Base-by-base conservation (phyloP, 2,329 filamentous ascomycete genomes). In the Karstenula rhodostoma region DNA sequence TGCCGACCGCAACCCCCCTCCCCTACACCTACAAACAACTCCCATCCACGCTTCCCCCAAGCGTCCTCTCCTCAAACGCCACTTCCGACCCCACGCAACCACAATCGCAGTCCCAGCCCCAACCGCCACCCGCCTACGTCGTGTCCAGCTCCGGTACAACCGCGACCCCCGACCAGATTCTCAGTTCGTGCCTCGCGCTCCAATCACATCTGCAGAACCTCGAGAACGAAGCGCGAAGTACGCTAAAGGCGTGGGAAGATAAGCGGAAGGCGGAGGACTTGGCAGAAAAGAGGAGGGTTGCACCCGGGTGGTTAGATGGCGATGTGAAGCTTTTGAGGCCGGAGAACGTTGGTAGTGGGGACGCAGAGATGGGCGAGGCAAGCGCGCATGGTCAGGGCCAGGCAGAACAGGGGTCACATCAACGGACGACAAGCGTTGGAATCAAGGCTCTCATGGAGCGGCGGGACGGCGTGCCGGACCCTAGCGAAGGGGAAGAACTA, bases 11-110 rank as follows among this genome's bases (percentile, higher is more conserved):
- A 27, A 91, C 94, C 22, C 97, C 94, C 0, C 87, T 99, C 8
- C 94, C 95, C 25, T 98, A 98, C 82, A 96, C 93, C 69, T 98
- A 97, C 85, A 94, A 94, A 76, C 86, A 89, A 12, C 90, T 98
- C 74, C 92, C 94, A 0, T 94, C 93, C 0, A 91, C 93, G 2
- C 87, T 98, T 0, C 94, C 95, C 0, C 88, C 88, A 1, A 91
- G 91, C 1, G 84, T 87, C 35, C 86, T 88, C 8, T 84, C 85
- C 60, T 81, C 59, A 73, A 48, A 78, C 67, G 74, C 50, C 44
- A 35, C 56, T 55, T 58, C 40, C 47, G 35, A 33, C 29, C 49
- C 46, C 9, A 32, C 40, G 5, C 56, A 37, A 3, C 57, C 23
- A 19, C 51, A 49, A 23, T 40, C 27, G 56, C 93, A 92, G 51